phyloP scores from a whole-genome alignment of 2,329 filamentous ascomycete genomes.

The Aureobasidium leucospermi region DNA sequence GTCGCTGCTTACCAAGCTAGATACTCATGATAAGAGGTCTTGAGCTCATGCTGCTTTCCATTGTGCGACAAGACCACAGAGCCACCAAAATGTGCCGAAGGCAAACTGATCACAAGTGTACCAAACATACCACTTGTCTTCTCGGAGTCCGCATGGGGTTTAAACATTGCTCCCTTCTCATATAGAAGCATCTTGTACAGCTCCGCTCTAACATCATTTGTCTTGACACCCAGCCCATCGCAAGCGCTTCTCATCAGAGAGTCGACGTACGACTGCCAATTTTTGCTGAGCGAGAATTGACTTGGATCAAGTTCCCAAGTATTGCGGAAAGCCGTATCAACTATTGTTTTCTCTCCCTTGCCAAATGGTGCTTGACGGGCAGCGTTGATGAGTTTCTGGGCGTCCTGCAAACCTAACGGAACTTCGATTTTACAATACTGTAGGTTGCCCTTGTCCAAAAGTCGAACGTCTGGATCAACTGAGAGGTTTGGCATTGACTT shows the following conservation, averaged over 20 bases:
- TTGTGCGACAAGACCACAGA: conserved; percentile 16
- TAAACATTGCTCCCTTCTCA: conserved; percentile 21
- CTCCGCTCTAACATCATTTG: conserved; percentile 14
- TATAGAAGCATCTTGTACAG: conserved; percentile 22
- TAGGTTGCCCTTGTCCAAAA: not conserved
- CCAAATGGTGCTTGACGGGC: conserved; percentile 26
- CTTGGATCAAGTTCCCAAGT: conserved; percentile 27
- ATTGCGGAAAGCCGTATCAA: conserved; percentile 25
- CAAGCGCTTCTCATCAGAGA: conserved; percentile 15
- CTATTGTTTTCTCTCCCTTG: conserved; percentile 25
- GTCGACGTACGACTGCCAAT: conserved; percentile 21
- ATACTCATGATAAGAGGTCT: conserved; percentile 26
- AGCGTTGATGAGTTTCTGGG: conserved; percentile 15
- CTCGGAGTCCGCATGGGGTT: conserved; percentile 19
- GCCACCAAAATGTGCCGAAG: conserved; percentile 19
- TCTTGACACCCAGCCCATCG: conserved; percentile 16
- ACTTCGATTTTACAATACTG: not conserved
- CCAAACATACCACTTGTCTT: conserved; percentile 21
- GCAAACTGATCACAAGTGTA: conserved; percentile 20
- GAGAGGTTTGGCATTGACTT: not conserved
- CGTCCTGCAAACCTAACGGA: conserved; percentile 12
- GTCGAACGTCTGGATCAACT: not conserved
- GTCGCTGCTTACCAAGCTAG: conserved; percentile 24
- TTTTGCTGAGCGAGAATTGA: conserved; percentile 16
- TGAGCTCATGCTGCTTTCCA: conserved; percentile 20